phyloP scores from a whole-genome alignment of 73 alveolate genomes.

The Uronychia binucleata region DNA sequence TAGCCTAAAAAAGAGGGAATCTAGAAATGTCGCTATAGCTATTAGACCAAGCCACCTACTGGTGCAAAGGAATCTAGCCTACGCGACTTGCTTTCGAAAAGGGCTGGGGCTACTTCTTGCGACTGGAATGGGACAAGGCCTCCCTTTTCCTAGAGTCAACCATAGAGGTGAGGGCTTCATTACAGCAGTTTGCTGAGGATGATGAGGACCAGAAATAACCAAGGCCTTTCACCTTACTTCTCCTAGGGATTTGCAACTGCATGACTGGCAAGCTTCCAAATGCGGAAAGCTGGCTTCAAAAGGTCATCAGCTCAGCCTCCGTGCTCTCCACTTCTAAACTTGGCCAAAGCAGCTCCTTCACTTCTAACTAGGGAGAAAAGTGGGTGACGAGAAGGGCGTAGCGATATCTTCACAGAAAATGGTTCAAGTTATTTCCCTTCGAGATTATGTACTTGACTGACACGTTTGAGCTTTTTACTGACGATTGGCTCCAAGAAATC shows the following conservation, averaged over 20 bases:
- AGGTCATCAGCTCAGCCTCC: background rate
- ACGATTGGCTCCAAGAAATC: too few relatives aligned
- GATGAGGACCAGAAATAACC: background rate
- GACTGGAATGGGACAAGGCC: background rate
- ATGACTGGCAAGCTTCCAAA: conserved; percentile 17
- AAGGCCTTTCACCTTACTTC: background rate
- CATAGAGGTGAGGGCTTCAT: background rate
- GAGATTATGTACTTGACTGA: conserved; percentile 36
- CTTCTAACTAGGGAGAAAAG: background rate
- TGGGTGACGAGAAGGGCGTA: conserved; percentile 32
- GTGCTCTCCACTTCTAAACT: background rate
- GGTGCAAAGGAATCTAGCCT: background rate
- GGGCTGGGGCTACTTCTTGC: background rate
- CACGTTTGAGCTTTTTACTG: too few relatives aligned
- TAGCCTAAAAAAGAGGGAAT: background rate
- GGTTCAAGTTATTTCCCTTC: conserved; percentile 35
- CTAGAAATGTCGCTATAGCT: background rate
- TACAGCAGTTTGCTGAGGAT: background rate
- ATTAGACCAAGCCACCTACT: background rate
- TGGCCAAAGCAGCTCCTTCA: background rate
- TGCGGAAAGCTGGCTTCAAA: conserved; percentile 18
- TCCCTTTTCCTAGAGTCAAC: background rate
- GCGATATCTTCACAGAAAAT: conserved; percentile 8
- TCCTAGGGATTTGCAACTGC: conserved; percentile 15
- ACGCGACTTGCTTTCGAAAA: background rate